Base-by-base conservation (phyloP, 495 filamentous ascomycete species). In the Trichoderma erinaceum region DNA sequence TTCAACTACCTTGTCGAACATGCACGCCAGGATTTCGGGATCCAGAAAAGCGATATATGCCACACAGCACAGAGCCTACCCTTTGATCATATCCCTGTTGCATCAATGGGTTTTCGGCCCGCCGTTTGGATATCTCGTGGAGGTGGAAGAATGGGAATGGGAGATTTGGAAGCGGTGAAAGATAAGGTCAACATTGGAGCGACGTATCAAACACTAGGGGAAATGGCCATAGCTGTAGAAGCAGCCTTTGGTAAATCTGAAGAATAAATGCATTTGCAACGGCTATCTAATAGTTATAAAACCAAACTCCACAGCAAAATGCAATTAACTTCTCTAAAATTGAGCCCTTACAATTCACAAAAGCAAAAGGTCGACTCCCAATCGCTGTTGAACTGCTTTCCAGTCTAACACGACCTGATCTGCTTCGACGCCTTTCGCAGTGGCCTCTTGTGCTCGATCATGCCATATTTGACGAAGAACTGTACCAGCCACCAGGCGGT, bases 41-140 rank as follows among this genome's bases (percentile, higher is more conserved):
- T 78, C n/a, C 77, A 80, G 21, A 79, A 79, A 66, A 80, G 74
- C 0, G 78, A 87, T 71, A 76, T 95, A 48, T 71, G 90, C 74
- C 87, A 91, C 73, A 87, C 88, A 1, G 92, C 90, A 63, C 81
- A 89, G 73, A 90, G 88, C 50, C 76, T 90, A 78, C 81, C 79
- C 46, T 85, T 87, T 71, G 92, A 94, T 76, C 90, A 94, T 78
- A 80, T 84, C 4, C 87, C 92, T 0, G 88, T 87, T 23, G 83
- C 80, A 73, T 74, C 84, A 75, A 69, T 87, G 63, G 88, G 87
- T 27, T 95, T 66, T 74, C 72, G 50, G 88, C 85, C 64, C 84
- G 86, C 56, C n/a, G 48, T 52, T 52, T 96, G 90, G 89, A 92
- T 96, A 74, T 84, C 82, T 71, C 77, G 92, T 67, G 78, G 79